phyloP scores from a whole-genome alignment of 805 yeast species.

The Candida gorgasii region DNA sequence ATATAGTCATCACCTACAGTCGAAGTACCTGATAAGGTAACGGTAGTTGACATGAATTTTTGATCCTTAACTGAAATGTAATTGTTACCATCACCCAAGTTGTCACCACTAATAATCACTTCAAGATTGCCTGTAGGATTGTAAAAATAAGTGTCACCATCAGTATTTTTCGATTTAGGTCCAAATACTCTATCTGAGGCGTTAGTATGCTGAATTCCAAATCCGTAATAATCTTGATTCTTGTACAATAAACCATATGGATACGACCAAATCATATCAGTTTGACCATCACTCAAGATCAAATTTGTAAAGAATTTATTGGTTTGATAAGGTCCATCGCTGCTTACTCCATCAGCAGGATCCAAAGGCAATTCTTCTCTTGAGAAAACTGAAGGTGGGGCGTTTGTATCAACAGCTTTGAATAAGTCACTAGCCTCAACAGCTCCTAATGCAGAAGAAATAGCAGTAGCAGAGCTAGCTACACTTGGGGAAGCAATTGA shows the following conservation, averaged over 20 bases:
- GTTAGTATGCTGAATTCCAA: constrained; percentile 62
- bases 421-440: constrained; percentile 46
- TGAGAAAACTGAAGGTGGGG: constrained; percentile 45
- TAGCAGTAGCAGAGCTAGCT: constrained; percentile 9
- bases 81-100: constrained; percentile 41
- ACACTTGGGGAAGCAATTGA: constrained; percentile 7
- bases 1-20: constrained; percentile 38
- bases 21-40: constrained; percentile 36
- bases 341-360: constrained; percentile 48
- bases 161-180: constrained; percentile 48
- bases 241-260: constrained; percentile 69
- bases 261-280: constrained; percentile 56
- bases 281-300: constrained; percentile 39
- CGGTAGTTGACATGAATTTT: constrained; percentile 53
- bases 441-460: constrained; percentile 12
- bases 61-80: constrained; percentile 46
- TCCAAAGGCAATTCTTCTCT: constrained; percentile 44
- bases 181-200: constrained; percentile 46
- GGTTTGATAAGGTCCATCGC: constrained; percentile 55
- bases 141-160: constrained; percentile 47
- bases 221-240: constrained; percentile 48
- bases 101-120: constrained; percentile 54
- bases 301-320: constrained; percentile 76
- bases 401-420: constrained; percentile 37
- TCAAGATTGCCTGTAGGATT: constrained; percentile 61